Evolutionary conservation across 2,329 filamentous ascomycete genomes (phyloP).

Genomic region (Botryotinia calthae): DNA sequence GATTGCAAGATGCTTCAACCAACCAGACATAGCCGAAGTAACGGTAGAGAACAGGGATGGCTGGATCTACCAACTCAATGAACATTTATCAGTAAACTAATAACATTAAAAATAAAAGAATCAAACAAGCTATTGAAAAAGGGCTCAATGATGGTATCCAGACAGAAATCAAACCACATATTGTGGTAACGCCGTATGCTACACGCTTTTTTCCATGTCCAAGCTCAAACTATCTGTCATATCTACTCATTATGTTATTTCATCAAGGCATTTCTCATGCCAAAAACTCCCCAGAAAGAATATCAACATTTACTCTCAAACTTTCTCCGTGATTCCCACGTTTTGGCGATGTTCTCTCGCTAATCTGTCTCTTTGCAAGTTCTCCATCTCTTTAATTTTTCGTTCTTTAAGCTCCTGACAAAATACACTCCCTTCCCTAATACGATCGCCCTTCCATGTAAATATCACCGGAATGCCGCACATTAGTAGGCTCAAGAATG

Average conservation of each 20-base stretch:
- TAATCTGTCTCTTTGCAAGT: slow-evolving; percentile 28
- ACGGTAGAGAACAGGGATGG: neutral
- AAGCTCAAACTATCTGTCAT: neutral
- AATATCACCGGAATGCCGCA: slow-evolving; percentile 52
- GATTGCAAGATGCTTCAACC: neutral
- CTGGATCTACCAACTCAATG: neutral
- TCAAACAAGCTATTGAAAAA: neutral
- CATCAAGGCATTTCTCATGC: neutral
- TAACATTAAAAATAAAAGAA: neutral
- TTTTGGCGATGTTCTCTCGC: slow-evolving; percentile 7
- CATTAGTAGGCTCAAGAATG: slow-evolving; percentile 48
- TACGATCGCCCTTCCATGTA: slow-evolving; percentile 46
- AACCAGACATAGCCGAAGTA: neutral
- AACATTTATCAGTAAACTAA: neutral
- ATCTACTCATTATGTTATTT: neutral
- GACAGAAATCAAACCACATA: neutral
- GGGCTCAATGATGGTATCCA: neutral
- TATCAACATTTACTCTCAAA: neutral
- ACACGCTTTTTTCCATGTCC: neutral
- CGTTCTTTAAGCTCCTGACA: slow-evolving; percentile 48
- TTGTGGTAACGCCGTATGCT: neutral
- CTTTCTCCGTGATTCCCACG: slow-evolving; percentile 8
- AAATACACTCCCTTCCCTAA: slow-evolving; percentile 49
- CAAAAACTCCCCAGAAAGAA: neutral
- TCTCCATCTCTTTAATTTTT: slow-evolving; percentile 33